phyloP scores from a whole-genome alignment of 1,139 yeast genomes.

The Scheffersomyces quercinus region DNA sequence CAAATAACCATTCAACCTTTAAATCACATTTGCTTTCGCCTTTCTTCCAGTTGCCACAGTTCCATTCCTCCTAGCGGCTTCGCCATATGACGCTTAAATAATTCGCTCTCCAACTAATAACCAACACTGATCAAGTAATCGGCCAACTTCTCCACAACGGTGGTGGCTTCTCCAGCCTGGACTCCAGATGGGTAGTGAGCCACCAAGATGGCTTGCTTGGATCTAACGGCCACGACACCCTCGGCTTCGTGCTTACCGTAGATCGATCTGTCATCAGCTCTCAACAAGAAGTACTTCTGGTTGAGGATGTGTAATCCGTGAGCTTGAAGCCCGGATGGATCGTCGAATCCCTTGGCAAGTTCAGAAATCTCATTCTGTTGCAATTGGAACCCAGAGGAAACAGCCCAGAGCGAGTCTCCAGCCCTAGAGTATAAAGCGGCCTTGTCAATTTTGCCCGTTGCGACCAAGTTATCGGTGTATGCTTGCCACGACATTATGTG shows the following conservation, averaged over 20 bases:
- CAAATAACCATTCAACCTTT: neutral
- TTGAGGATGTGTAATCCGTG: conserved; percentile 84
- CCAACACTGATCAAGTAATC: conserved; percentile 89
- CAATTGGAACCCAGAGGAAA: conserved; percentile 68
- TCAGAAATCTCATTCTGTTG: conserved; percentile 70
- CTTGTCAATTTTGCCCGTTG: conserved; percentile 83
- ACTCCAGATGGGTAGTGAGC: conserved; percentile 94
- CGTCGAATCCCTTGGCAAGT: conserved; percentile 77
- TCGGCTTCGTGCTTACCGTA: conserved; percentile 89
- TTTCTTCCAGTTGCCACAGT: neutral
- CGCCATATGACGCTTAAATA: neutral
- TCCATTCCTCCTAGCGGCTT: neutral
- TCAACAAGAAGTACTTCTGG: conserved; percentile 82
- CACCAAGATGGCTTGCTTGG: conserved; percentile 86
- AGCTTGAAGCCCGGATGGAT: conserved; percentile 76
- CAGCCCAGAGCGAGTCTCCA: conserved; percentile 96
- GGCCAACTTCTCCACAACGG: conserved; percentile 91
- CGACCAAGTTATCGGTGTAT: conserved; percentile 88
- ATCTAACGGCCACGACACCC: conserved; percentile 89
- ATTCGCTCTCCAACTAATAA: conserved; percentile 42
- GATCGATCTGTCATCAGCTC: conserved; percentile 90
- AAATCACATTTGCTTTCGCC: neutral
- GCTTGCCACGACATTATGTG: conserved; percentile 58
- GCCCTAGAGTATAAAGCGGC: conserved; percentile 93
- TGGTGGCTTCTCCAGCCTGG: conserved; percentile 93